Base-by-base conservation (phyloP, 2,329 filamentous ascomycete species). In the Fusarium gaditjirri region DNA sequence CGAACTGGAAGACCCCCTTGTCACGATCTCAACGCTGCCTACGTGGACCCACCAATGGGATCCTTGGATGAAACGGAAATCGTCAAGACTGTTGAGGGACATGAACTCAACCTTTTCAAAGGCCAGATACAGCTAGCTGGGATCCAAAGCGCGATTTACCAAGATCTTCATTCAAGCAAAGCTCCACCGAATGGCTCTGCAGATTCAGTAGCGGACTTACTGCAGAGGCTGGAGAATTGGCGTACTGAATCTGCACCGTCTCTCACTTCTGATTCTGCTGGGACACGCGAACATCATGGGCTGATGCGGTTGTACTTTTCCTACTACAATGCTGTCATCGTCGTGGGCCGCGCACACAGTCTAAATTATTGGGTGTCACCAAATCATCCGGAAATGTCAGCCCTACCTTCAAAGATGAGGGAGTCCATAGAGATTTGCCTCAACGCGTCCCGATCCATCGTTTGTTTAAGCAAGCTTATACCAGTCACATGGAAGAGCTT, bases 221-320 rank as follows among this genome's bases (percentile, higher is more conserved):
- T 14, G 4, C 27, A 55, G 11, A 43, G 8, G 8, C 6, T 55
- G 27, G n/a, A 27, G 16, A 21, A 25, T 25, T 55, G 52, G 52
- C 39, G 52, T 5, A 3, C 12, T 21, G 27, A 43, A 10, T 55
- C 43, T 29, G 52, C 27, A 6, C 38, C 52, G 2, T 7, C 16
- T 10, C 52, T 55, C 2, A 2, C 7, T 13, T 8, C 25, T 25
- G 21, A 16, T 13, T 16, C 1, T 23, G 9, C 13, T 25, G 8
- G 2, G n/a, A 16, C 3, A n/a, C 31, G n/a, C 17, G 52, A 55
- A n/a, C 52, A 55, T 21, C n/a, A 43, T 19, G 52, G 52, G 6
- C 8, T 55, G n/a, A 43, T 55, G 52, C 38, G 52, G 5, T 14
- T 55, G n/a, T 55, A 55, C 27, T 43, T 55, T 31, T 55, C 52